Base-by-base conservation (phyloP, 1,284 basidiomycete species). In the Cutaneotrichosporon arboriforme region DNA sequence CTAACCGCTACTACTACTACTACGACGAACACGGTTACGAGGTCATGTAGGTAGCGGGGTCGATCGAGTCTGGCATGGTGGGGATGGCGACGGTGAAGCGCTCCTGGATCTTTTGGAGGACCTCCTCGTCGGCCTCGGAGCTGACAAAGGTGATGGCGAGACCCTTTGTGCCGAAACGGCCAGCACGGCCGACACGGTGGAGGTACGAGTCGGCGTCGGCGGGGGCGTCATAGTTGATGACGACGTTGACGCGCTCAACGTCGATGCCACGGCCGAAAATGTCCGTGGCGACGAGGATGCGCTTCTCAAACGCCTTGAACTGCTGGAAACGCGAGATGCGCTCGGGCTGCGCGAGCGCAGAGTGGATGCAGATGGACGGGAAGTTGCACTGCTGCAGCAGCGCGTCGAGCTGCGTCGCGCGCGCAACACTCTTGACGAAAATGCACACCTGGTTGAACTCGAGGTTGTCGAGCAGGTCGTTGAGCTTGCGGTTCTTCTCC, bases 371-470 rank as follows among this genome's bases (percentile, higher is more conserved):
- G 70, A 99, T 98, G 70, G 87, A 90, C 1, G 96, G 96, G 81
- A 99, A 98, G 77, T 96, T 97, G 80, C 94, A 98, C 50, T 93
- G 92, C 40, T 93, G 88, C 41, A 99, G 80, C 14, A 99, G 80
- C 75, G 93, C 91, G 80, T 99, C 94, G 60, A 99, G 79, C 76
- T 97, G 91, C 55, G 93, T 93, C 3, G 96, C 96, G 59, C 96
- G 87, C 33, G 88, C 87, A 47, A 97, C 92, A 9, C 93, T 97
- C 77, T 97, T 98, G 64, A 98, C 96, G 66, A 99, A 99, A 68
- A 98, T 99, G 63, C 97, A 94, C 65, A 99, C 96, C 76, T 99
- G 96, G 75, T 99, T 99, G 81, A 98, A 99, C 77, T 99, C 96
- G 55, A 99, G 81, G 20, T 86, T 88, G 74, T 99, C 96, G 54